Evolutionary conservation across 139 green algal species (phyloP), one percentile per base, ranked within the genome.

Genomic region (Bryopsis sp.): DNA sequence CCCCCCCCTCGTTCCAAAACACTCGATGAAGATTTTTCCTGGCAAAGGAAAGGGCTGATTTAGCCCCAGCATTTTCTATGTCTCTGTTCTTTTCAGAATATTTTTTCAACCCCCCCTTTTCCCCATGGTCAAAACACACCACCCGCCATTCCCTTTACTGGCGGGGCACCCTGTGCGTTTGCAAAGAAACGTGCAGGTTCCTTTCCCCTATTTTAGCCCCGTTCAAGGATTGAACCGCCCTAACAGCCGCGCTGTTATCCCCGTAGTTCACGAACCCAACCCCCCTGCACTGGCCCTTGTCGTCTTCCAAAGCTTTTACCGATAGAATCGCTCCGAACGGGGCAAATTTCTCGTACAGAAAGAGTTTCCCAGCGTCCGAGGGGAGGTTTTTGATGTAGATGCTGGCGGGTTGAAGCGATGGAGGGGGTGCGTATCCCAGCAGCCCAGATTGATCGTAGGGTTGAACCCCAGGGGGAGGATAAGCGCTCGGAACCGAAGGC

Each of bases 311-410:
- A 37, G 81, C 69, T 39, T 81, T 81, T 36, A 88, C 84, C 47
- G 70, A 81, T 11, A 70, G 39, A 63, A 90, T 86, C 32, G 65
- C 73, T 8, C 84, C 80, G 62, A 81, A 87, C 15, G 70, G 76
- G 0, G 84, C 77, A 79, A 92, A 92, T 48, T 82, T 82, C 72
- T 92, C 85, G 32, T 92, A 92, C 46, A 92, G 59, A 54, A 83
- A 89, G 24, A 92, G 74, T 66, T 83, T 80, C 70, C 86, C 81
- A 0, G 77, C 43, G 1, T 78, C 67, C 3, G 71, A 54, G 2
- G 82, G 83, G 36, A 89, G 66, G 68, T 84, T 79, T 38, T 88
- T 88, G 39, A 89, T 74, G 74, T 87, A 87, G 1, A 89, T 47
- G 48, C 73, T 80, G 68, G 43, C 35, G 8, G 43, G 36, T 57